Percentiles rank a stretch among this genome's conserved stretches.
Conservation (phyloP, 139 green algal species). For the Coelastrella sp. region DNA sequence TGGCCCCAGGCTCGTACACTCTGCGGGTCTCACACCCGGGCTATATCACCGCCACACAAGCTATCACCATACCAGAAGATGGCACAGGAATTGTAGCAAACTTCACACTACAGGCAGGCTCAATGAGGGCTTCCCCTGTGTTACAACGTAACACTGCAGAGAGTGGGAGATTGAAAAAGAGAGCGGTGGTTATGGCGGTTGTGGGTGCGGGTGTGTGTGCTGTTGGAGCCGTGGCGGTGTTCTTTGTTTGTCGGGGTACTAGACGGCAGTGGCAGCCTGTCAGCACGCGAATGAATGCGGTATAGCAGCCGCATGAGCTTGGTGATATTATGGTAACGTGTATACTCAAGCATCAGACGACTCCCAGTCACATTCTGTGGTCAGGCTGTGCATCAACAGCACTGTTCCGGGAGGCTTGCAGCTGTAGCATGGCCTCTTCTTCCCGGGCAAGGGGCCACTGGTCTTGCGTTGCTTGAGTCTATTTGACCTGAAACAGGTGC, state of each 20-base stretch:
- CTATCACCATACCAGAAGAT: slow-evolving; percentile 44
- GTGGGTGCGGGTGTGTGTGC: background rate
- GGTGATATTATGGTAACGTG: no score
- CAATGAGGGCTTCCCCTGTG: no score
- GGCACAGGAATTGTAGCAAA: slow-evolving; percentile 20
- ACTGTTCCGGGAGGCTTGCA: no score
- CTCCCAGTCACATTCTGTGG: no score
- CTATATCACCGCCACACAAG: background rate
- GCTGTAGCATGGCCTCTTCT: no score
- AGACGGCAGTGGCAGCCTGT: background rate
- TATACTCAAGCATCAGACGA: no score
- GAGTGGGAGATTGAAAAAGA: background rate
- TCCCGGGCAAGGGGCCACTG: no score
- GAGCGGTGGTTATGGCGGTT: background rate
- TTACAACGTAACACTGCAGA: background rate
- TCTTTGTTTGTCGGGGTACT: background rate
- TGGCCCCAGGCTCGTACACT: slow-evolving; percentile 78
- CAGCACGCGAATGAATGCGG: background rate
- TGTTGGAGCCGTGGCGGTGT: background rate
- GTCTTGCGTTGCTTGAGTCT: no score
- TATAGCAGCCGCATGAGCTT: no score
- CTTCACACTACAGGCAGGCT: slow-evolving; percentile 4
- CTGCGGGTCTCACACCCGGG: slow-evolving; percentile 41
- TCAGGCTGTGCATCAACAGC: no score
- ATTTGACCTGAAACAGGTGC: no score